Conservation (phyloP, 345 rosid species). For the Lagerstroemia speciosa region DNA sequence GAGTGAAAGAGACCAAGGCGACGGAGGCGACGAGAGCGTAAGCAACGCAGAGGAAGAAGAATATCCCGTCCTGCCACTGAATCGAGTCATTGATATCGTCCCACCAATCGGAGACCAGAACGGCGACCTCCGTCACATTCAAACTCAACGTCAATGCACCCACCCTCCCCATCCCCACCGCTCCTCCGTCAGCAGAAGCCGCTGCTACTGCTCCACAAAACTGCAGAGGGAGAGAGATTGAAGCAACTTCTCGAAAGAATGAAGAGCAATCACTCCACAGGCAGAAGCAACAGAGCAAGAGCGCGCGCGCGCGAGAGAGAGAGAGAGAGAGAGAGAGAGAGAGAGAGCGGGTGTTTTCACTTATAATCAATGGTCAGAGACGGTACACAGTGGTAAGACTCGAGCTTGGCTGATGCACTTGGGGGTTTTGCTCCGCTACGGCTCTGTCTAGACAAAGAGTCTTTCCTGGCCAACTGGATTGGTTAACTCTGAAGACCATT, state of each 20-base stretch:
- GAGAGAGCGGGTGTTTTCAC: not conserved
- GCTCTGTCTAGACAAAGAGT: not conserved
- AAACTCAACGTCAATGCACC: slow-evolving; percentile 6
- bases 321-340: not conserved
- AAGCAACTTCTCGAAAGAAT: not conserved
- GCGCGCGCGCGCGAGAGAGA: too few species aligned
- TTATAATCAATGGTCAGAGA: not conserved
- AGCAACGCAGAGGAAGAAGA: slow-evolving; percentile 31
- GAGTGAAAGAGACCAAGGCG: slow-evolving; percentile 25
- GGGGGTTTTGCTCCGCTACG: not conserved
- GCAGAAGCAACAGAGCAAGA: not conserved
- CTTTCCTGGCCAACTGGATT: not conserved
- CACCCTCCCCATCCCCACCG: slow-evolving; percentile 7
- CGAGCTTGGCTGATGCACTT: not conserved
- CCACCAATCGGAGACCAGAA: slow-evolving; percentile 29
- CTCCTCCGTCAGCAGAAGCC: not conserved
- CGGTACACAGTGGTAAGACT: not conserved
- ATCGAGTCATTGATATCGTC: slow-evolving; percentile 33
- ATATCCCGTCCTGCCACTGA: slow-evolving; percentile 41
- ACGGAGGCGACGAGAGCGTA: slow-evolving; percentile 38
- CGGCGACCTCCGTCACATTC: slow-evolving; percentile 1
- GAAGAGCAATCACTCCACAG: not conserved
- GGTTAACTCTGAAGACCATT: not conserved
- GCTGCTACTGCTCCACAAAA: not conserved
- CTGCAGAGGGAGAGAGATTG: not conserved